Percentiles rank a stretch among this genome's conserved stretches.
Conservation (phyloP, 441 rosid species). For the Gossypium trilobum region DNA sequence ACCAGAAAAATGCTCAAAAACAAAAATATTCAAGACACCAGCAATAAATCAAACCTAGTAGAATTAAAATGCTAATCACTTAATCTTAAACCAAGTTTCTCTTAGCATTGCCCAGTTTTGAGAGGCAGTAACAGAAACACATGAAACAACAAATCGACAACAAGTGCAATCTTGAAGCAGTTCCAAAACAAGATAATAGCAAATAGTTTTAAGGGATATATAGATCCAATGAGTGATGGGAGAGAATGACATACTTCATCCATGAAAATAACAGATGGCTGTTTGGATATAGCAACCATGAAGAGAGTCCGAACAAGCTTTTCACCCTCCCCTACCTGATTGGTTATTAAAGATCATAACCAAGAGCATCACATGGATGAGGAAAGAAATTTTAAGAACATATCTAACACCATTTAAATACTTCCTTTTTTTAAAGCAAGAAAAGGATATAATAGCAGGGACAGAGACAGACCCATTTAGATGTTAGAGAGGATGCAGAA, state of each 20-base stretch:
- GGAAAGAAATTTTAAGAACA: background rate
- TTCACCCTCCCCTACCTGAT: constrained; percentile 91
- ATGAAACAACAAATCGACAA: background rate
- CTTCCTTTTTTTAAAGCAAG: background rate
- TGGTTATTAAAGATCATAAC: constrained; percentile 15
- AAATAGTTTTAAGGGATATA: background rate
- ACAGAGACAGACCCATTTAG: constrained; percentile 72
- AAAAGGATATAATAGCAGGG: background rate
- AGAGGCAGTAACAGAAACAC: background rate
- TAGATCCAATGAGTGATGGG: background rate
- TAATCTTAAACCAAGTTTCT: background rate
- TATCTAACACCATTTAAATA: background rate
- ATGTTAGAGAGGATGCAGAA: constrained; percentile 85
- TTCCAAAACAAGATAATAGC: background rate
- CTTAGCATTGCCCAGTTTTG: background rate
- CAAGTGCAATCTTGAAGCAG: background rate
- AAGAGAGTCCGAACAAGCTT: constrained; percentile 85
- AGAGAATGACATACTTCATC: constrained; percentile 59
- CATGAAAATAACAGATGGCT: constrained; percentile 88
- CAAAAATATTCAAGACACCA: background rate
- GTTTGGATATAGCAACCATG: constrained; percentile 77
- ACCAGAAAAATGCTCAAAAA: background rate
- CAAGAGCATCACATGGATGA: background rate
- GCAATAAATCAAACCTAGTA: background rate
- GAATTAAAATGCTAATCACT: background rate